Percentiles rank a stretch among this genome's conserved stretches.
These are phyloP conservation scores for Grammothele lineata DNA, from an alignment of 768 basidiomycete genomes.

Conservation along the genomic window DNA sequence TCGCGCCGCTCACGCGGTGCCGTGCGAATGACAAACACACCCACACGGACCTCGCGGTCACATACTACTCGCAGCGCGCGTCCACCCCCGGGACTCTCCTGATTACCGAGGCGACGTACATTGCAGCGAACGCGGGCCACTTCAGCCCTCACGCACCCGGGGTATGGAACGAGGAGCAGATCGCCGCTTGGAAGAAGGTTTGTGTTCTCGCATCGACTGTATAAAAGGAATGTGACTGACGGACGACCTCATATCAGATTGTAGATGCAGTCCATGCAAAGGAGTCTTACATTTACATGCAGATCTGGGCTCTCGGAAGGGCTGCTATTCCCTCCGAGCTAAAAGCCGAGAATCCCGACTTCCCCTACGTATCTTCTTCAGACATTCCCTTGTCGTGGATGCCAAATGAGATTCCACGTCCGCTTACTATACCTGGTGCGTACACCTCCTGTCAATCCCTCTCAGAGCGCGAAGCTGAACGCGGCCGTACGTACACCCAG, in stretches of 20 bases:
- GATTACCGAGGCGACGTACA: slow-evolving; percentile 51
- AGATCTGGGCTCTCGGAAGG: slow-evolving; percentile 56
- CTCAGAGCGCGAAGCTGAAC: no score
- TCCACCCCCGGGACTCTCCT: slow-evolving; percentile 44
- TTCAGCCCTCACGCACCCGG: slow-evolving; percentile 45
- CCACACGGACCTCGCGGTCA: slow-evolving; percentile 30
- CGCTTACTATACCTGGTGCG: slow-evolving; percentile 18
- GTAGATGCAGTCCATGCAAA: slow-evolving; percentile 53
- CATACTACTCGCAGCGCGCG: slow-evolving; percentile 45
- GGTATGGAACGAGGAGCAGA: slow-evolving; percentile 55
- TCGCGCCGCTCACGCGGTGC: slow-evolving; percentile 47
- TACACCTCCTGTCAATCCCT: background rate
- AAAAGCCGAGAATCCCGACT: slow-evolving; percentile 30
- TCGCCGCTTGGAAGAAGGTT: slow-evolving; percentile 41
- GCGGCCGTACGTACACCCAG: no score
- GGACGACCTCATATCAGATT: no score
- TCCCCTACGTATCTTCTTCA: slow-evolving; percentile 32
- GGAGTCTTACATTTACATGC: slow-evolving; percentile 46
- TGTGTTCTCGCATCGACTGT: no score
- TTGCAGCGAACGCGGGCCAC: slow-evolving; percentile 45
- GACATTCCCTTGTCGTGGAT: slow-evolving; percentile 17
- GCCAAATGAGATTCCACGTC: slow-evolving; percentile 14
- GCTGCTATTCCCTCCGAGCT: slow-evolving; percentile 31
- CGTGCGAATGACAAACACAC: slow-evolving; percentile 33
- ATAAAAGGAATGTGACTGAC: no score